Evolutionary conservation across 108 stramenopile genomes (phyloP).

Genomic region (Nannochloropsis salina): DNA sequence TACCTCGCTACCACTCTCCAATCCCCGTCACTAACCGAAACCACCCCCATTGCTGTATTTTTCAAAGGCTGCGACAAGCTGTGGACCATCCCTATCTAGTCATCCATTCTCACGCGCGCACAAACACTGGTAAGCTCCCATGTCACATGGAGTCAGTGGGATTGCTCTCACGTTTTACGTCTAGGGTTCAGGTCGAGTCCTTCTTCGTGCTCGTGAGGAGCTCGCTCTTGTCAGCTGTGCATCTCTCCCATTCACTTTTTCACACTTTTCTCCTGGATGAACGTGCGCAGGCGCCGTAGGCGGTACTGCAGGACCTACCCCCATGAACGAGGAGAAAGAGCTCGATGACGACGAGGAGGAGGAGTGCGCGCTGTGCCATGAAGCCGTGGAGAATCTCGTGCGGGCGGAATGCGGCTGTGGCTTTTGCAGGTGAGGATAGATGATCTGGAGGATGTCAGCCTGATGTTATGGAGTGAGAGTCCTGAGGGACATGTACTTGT

Average conservation of each 20-base stretch:
- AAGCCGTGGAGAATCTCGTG: constrained; percentile 44
- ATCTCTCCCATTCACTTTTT: not conserved
- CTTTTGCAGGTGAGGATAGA: constrained; percentile 38
- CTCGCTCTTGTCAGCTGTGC: no score
- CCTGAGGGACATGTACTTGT: no score
- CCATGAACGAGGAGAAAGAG: not conserved
- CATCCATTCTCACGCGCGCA: constrained; percentile 48
- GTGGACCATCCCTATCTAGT: constrained; percentile 97
- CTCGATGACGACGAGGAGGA: constrained; percentile 27
- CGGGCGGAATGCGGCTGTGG: constrained; percentile 39
- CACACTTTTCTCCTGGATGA: not conserved
- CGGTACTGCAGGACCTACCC: not conserved
- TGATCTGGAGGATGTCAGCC: no score
- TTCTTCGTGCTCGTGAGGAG: no score
- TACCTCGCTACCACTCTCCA: no score
- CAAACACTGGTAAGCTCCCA: not conserved
- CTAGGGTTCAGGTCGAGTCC: no score
- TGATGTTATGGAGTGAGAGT: no score
- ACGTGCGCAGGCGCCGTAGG: not conserved
- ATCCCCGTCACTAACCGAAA: no score
- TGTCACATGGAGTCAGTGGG: no score
- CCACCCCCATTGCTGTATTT: no score
- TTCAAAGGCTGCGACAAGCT: constrained; percentile 72
- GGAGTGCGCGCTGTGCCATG: constrained; percentile 43
- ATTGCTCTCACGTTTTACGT: no score